Evolutionary conservation across 2,329 filamentous ascomycete species (phyloP).

Genomic region (Aureobasidium namibiae): DNA sequence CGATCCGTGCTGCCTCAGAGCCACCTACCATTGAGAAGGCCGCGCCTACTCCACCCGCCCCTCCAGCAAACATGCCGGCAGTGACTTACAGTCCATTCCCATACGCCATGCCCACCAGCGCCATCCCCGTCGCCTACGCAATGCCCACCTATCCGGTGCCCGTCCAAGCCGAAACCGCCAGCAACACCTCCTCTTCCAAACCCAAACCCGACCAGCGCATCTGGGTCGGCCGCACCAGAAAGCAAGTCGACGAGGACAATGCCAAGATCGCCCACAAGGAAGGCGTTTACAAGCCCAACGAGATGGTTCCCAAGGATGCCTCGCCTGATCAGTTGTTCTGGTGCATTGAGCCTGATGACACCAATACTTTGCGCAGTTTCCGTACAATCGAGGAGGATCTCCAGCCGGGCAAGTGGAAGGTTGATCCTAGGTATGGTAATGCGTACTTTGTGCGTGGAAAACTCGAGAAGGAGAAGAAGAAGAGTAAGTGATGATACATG

Average conservation of each 20-base stretch:
- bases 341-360: constrained; percentile 27
- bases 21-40: neutral
- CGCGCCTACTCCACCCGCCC: neutral
- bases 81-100: neutral
- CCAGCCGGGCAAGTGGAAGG: constrained; percentile 27
- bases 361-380: constrained; percentile 25
- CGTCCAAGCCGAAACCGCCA: constrained; percentile 12
- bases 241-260: constrained; percentile 31
- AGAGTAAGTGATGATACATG: constrained; percentile 16
- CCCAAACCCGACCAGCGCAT: constrained; percentile 13
- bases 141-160: constrained; percentile 11
- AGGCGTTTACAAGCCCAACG: constrained; percentile 26
- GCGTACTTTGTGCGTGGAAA: constrained; percentile 27
- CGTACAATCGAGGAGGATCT: constrained; percentile 25
- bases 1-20: neutral
- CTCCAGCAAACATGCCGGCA: neutral
- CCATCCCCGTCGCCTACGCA: constrained; percentile 2
- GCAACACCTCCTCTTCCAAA: neutral
- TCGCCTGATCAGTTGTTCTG: constrained; percentile 28
- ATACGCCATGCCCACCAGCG: neutral
- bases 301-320: constrained; percentile 25
- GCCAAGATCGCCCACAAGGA: constrained; percentile 28
- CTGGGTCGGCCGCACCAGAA: constrained; percentile 30
- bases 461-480: constrained; percentile 17
- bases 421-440: constrained; percentile 26